Evolutionary conservation across 148 eudicot species (phyloP).

Genomic region (Fagopyrum homotropicum): DNA sequence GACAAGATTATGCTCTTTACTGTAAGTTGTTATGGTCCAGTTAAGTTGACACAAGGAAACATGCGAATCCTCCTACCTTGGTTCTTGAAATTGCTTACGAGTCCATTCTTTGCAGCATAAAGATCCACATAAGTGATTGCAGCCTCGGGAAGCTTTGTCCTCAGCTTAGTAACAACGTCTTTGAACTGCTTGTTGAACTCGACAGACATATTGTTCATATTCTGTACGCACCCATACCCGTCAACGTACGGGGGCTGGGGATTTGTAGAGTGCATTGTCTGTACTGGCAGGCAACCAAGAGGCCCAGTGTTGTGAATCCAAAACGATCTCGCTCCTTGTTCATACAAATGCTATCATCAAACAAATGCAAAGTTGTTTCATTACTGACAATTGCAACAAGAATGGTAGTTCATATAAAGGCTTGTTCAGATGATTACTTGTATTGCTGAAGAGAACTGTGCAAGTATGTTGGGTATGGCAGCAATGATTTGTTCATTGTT

Average conservation of each 20-base stretch:
- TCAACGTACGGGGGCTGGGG: constrained; percentile 43
- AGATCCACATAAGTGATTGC: constrained; percentile 68
- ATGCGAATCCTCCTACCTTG: constrained; percentile 35
- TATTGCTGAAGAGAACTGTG: constrained; percentile 23
- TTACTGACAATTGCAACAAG: background rate
- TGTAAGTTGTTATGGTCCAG: background rate
- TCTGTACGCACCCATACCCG: constrained; percentile 50
- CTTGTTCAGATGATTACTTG: background rate
- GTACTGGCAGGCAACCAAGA: constrained; percentile 69
- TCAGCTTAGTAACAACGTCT: constrained; percentile 42
- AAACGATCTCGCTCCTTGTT: constrained; percentile 57
- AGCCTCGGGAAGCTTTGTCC: constrained; percentile 50
- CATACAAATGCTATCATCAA: constrained; percentile 40
- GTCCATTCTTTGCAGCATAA: constrained; percentile 54
- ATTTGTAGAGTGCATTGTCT: constrained; percentile 26
- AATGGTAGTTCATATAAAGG: background rate
- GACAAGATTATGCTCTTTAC: no score
- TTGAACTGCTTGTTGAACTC: constrained; percentile 76
- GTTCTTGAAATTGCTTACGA: constrained; percentile 46
- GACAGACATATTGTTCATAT: constrained; percentile 51
- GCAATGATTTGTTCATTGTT: constrained; percentile 27
- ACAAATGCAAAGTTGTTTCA: background rate
- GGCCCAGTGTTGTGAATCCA: constrained; percentile 96
- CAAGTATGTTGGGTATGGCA: constrained; percentile 30
- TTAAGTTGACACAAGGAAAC: background rate